Base-by-base conservation (phyloP, 257 asterid species). In the Ilex asprella region DNA sequence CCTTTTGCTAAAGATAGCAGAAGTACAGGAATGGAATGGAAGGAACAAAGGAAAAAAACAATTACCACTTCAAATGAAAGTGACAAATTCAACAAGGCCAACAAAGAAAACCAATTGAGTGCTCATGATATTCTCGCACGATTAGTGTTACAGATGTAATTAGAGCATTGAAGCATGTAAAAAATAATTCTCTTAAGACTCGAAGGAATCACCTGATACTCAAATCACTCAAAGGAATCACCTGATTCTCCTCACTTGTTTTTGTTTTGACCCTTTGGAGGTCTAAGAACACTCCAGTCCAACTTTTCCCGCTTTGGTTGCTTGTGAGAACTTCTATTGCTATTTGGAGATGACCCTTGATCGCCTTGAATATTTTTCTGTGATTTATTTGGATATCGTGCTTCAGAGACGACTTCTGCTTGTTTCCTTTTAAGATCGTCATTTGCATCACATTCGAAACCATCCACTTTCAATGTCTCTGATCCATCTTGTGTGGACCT, bases 251-350 rank as follows among this genome's bases (percentile, higher is more conserved):
- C 70, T 72, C 74, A 73, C 82, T 71, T 74, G 76, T 21, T 21
- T 21, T 21, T 21, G 27, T 21, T 21, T 21, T 21, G 27, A 21
- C 1, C 27, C 27, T 21, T 21, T 21, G 94, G 88, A 58, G 94
- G 95, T 56, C 82, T 86, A 84, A 96, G 70, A 21, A 89, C 90
- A 62, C 63, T 81, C 94, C 95, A 89, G 59, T 87, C 95, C 59
- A 83, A 79, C 74, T 82, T 87, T 65, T 79, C 91, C 7, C 82
- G 83, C 74, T 82, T 89, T 0, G 73, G 74, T 58, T 62, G 78
- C 65, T 80, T 87, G 59, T 75, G 80, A 60, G 84, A 81, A 16
- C 70, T 65, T 57, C 50, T 66, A 49, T 71, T 75, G 67, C 72
- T 74, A 55, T 74, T 71, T 16, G 74, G 65, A 58, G 84, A 76